Evolutionary conservation across 2,329 filamentous ascomycete species (phyloP).

Genomic region (Pseudocercospora macadamiae): DNA sequence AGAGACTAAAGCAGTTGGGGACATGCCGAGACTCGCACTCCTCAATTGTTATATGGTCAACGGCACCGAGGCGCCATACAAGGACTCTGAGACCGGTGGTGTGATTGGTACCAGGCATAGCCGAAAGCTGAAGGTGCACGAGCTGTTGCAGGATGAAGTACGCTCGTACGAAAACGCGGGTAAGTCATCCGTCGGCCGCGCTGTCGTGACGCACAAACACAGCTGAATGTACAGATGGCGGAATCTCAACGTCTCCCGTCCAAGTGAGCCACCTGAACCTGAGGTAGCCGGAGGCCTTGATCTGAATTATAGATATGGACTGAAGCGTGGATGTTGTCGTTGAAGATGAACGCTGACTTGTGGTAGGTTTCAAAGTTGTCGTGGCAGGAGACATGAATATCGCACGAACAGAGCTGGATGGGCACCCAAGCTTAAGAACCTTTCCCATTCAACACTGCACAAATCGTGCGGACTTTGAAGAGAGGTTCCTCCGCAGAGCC

Average conservation of each 20-base stretch:
- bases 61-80: slow-evolving; percentile 54
- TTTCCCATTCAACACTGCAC: slow-evolving; percentile 52
- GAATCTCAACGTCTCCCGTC: too few species aligned
- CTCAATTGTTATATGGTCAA: slow-evolving; percentile 55
- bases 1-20: slow-evolving; percentile 37
- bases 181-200: too few species aligned
- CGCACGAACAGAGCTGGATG: slow-evolving; percentile 49
- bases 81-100: slow-evolving; percentile 47
- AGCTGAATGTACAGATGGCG: too few species aligned
- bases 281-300: too few species aligned
- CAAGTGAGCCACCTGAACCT: too few species aligned
- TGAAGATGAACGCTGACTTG: background rate
- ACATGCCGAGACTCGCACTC: slow-evolving; percentile 45
- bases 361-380: slow-evolving; percentile 45
- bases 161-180: slow-evolving; percentile 43
- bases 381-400: slow-evolving; percentile 59
- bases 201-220: too few species aligned
- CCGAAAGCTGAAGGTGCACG: slow-evolving; percentile 55
- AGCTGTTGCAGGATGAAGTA: slow-evolving; percentile 50
- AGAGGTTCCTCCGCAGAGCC: slow-evolving; percentile 47
- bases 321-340: background rate
- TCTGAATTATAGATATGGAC: too few species aligned
- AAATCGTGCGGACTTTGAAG: slow-evolving; percentile 56
- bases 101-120: slow-evolving; percentile 54
- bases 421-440: slow-evolving; percentile 51